Evolutionary conservation across 495 filamentous ascomycete species (phyloP).

Genomic region (Aspergillus asperescens): DNA sequence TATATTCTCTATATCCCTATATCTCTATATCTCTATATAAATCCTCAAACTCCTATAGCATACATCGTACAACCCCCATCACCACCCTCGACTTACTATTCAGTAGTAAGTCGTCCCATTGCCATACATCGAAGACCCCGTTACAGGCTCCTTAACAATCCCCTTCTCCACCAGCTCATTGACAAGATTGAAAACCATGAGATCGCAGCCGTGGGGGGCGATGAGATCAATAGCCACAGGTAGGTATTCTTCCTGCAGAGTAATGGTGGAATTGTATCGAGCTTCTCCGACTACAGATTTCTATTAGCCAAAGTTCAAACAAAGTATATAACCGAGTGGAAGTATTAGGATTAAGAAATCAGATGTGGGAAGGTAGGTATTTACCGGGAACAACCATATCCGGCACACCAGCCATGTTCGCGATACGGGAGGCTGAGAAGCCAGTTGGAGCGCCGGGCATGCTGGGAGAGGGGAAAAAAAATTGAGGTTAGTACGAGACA

Average conservation of each 20-base stretch:
- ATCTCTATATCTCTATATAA: too few species aligned
- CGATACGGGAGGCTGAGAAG: background rate
- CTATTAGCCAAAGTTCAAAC: background rate
- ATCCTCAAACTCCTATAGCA: too few species aligned
- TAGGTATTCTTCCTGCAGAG: slow-evolving; percentile 1
- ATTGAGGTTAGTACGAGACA: background rate
- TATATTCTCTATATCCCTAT: too few species aligned
- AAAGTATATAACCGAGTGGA: too few species aligned
- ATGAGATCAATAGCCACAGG: slow-evolving; percentile 13
- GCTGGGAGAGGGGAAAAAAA: too few species aligned
- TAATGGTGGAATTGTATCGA: slow-evolving; percentile 6
- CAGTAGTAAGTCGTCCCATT: slow-evolving; percentile 1
- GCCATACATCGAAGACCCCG: background rate
- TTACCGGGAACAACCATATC: slow-evolving; percentile 11
- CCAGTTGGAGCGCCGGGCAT: background rate
- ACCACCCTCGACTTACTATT: too few species aligned
- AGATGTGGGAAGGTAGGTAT: background rate
- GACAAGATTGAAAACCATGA: slow-evolving; percentile 4
- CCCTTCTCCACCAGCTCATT: slow-evolving; percentile 11
- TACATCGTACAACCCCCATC: too few species aligned
- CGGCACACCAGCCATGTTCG: slow-evolving; percentile 7
- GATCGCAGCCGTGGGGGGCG: slow-evolving; percentile 14
- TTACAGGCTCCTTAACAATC: background rate
- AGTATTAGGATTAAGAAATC: too few species aligned
- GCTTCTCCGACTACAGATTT: slow-evolving; percentile 2